A percentile compares a stretch with the other conserved stretches of the same genome.
Evolutionary conservation across 495 filamentous ascomycete genomes (phyloP).

Genomic region (Daldinia caldariorum): DNA sequence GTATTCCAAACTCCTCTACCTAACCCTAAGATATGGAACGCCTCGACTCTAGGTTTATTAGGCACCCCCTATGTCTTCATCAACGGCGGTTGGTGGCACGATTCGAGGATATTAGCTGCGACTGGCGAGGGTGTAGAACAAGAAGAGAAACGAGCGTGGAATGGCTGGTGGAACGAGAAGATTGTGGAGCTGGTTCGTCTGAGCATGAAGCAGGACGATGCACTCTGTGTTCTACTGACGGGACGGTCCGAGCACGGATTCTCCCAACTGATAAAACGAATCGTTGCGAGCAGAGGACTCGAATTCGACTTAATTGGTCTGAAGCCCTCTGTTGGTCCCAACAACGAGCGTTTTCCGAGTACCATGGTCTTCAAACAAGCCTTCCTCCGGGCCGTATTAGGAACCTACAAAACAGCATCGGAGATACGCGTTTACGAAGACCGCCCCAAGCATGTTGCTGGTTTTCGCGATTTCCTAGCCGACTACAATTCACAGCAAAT

Average conservation of each 20-base stretch:
- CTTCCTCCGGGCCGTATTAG: conserved; percentile 79
- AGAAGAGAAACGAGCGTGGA: conserved; percentile 86
- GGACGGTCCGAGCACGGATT: conserved; percentile 85
- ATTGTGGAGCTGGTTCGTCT: conserved; percentile 84
- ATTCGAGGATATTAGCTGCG: conserved; percentile 81
- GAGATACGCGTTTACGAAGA: conserved; percentile 80
- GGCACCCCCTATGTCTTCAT: conserved; percentile 78
- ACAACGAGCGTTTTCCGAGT: conserved; percentile 73
- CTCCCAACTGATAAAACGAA: conserved; percentile 81
- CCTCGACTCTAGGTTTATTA: conserved; percentile 76
- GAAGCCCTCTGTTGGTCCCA: conserved; percentile 85
- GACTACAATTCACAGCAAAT: conserved; percentile 70
- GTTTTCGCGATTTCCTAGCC: conserved; percentile 83
- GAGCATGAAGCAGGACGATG: conserved; percentile 87
- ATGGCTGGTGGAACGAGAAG: conserved; percentile 97
- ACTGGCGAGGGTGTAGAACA: conserved; percentile 85
- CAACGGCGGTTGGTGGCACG: conserved; percentile 98
- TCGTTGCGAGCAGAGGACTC: conserved; percentile 78
- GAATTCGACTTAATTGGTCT: conserved; percentile 90
- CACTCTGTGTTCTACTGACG: conserved; percentile 86
- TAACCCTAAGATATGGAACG: conserved; percentile 88
- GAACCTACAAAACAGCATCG: conserved; percentile 82
- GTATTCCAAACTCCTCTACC: conserved; percentile 92
- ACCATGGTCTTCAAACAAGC: conserved; percentile 91
- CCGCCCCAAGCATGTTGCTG: conserved; percentile 69